phyloP scores from a whole-genome alignment of 139 green algal species.

The Ulvella scutata region DNA sequence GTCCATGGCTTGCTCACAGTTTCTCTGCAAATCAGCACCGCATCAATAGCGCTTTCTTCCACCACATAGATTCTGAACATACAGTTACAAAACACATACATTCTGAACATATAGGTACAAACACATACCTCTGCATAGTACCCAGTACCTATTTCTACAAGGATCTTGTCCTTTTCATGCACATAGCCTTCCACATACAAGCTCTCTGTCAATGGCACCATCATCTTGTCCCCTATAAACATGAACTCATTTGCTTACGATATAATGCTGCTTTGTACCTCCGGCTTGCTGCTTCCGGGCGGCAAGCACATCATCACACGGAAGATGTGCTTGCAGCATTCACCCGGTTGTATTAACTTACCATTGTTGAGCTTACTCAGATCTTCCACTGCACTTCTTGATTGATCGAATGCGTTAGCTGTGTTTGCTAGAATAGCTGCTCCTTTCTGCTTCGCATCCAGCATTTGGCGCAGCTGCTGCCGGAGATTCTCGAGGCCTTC shows the following conservation, averaged over 20 bases:
- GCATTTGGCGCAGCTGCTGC: neutral
- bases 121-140: conserved; percentile 73
- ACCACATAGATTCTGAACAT: neutral
- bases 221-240: conserved; percentile 49
- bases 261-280: neutral
- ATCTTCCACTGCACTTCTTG: neutral
- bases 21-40: conserved; percentile 25
- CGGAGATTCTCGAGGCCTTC: neutral
- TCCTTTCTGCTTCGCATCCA: neutral
- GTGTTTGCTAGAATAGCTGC: neutral
- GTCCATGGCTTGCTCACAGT: conserved; percentile 32
- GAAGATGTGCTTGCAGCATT: neutral
- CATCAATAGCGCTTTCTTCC: neutral
- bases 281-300: neutral
- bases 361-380: neutral
- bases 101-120: neutral
- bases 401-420: neutral
- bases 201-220: conserved; percentile 74
- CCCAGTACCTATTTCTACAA: conserved; percentile 80
- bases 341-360: neutral
- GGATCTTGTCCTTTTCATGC: conserved; percentile 47
- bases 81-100: neutral
- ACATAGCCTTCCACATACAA: conserved; percentile 72
- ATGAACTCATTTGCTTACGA: neutral
- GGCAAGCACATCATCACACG: neutral